Conservation (phyloP, 2,329 filamentous ascomycete genomes). For the Rutstroemia sp. region DNA sequence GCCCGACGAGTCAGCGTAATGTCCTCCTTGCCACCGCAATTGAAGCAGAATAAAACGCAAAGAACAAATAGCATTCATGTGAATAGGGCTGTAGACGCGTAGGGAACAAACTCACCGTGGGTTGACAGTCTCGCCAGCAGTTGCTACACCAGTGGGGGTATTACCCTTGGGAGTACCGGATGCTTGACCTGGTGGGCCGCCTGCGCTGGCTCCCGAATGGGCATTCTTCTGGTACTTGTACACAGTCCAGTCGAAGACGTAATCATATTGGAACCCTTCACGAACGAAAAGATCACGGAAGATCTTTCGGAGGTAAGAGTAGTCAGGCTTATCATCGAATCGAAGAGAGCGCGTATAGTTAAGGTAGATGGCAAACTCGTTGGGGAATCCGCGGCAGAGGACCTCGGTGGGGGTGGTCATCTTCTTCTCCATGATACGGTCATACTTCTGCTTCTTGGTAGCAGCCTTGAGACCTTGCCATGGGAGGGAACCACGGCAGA, state of each 20-base stretch:
- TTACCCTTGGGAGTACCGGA: too few relatives aligned
- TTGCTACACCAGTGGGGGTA: conserved; percentile 46
- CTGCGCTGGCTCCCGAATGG: conserved; percentile 46
- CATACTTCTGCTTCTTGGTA: conserved; percentile 93
- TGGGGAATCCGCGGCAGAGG: conserved; percentile 89
- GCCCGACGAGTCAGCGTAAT: conserved; percentile 66
- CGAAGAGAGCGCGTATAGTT: conserved; percentile 96
- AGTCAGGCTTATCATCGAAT: conserved; percentile 97
- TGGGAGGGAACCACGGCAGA: conserved; percentile 61
- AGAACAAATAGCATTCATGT: conserved; percentile 46
- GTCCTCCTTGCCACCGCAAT: conserved; percentile 67
- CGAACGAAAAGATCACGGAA: conserved; percentile 98
- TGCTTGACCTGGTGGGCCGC: conserved; percentile 58
- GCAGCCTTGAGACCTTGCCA: conserved; percentile 70
- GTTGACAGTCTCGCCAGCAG: conserved; percentile 51
- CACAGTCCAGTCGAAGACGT: conserved; percentile 99
- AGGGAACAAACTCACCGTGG: too few relatives aligned
- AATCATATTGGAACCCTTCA: conserved; percentile 99
- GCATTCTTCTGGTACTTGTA: conserved; percentile 99
- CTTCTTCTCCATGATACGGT: conserved; percentile 99
- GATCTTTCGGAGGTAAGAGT: conserved; percentile 92
- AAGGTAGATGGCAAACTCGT: conserved; percentile 96
- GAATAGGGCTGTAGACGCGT: background rate
- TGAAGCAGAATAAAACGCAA: conserved; percentile 72
- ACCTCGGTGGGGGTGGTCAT: conserved; percentile 97